A percentile compares a stretch with the other conserved stretches of the same genome.
Evolutionary conservation across 176 grass and related monocot genomes (phyloP).

Genomic region (Neostapfia colusana): DNA sequence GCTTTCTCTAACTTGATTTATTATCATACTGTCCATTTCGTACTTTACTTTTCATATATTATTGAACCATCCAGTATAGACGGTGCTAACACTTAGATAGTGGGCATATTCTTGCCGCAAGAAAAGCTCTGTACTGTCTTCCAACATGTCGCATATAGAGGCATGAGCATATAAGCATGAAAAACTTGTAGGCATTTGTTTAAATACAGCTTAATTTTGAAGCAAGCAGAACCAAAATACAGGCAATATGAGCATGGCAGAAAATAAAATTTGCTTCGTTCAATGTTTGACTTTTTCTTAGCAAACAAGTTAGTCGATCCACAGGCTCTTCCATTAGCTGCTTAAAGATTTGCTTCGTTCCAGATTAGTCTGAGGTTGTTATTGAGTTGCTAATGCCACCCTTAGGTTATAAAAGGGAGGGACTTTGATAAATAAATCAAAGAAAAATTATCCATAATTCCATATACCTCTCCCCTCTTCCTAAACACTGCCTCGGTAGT

Average conservation of each 20-base stretch:
- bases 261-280: background rate
- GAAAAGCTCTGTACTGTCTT: background rate
- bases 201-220: conserved; percentile 12
- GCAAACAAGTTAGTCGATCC: background rate
- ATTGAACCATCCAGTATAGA: background rate
- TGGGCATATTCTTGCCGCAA: background rate
- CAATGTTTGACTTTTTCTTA: background rate
- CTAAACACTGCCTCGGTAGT: background rate
- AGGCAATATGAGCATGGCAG: background rate
- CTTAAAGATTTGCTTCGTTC: background rate
- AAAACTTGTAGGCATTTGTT: conserved; percentile 1
- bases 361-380: background rate
- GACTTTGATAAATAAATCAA: background rate
- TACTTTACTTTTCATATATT: too few species aligned
- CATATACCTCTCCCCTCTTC: background rate
- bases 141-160: background rate
- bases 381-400: background rate
- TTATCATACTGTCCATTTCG: background rate
- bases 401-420: background rate
- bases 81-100: background rate
- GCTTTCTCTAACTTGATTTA: background rate
- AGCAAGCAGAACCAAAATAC: conserved; percentile 4
- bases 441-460: background rate
- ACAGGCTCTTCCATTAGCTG: background rate
- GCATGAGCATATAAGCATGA: background rate